Evolutionary conservation across 805 yeast species (phyloP).

Genomic region (Wickerhamiella sorbophila): DNA sequence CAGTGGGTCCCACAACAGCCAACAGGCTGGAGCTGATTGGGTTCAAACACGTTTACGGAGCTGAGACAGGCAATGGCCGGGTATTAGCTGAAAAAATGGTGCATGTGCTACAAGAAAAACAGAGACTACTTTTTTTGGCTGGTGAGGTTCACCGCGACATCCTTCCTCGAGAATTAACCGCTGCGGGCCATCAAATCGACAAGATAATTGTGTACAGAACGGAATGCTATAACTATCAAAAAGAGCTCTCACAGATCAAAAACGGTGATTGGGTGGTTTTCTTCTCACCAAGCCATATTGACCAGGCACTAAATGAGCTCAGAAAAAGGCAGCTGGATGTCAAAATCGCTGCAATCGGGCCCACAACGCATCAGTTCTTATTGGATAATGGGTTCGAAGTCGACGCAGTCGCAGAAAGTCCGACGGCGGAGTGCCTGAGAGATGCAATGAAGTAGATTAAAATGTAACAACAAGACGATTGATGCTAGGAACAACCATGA

Average conservation of each 20-base stretch:
- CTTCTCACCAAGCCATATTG: constrained; percentile 85
- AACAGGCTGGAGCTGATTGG: constrained; percentile 45
- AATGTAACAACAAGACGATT: constrained; percentile 49
- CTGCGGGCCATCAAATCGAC: constrained; percentile 31
- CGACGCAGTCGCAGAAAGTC: constrained; percentile 52
- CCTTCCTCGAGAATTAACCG: constrained; percentile 46
- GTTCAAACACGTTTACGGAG: constrained; percentile 57
- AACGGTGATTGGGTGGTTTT: constrained; percentile 56
- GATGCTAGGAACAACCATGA: constrained; percentile 57
- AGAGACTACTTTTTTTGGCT: constrained; percentile 47
- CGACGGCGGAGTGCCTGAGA: constrained; percentile 49
- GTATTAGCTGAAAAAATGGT: constrained; percentile 48
- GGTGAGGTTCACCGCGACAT: constrained; percentile 77
- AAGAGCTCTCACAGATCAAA: constrained; percentile 14
- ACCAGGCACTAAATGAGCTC: constrained; percentile 27
- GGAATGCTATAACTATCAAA: background rate
- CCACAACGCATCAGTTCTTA: constrained; percentile 64
- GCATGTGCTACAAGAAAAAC: constrained; percentile 19
- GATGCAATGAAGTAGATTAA: constrained; percentile 28
- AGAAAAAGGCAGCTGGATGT: constrained; percentile 20
- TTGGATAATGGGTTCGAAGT: constrained; percentile 39
- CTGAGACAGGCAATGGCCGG: constrained; percentile 66
- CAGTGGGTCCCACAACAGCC: constrained; percentile 87
- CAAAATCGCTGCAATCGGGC: constrained; percentile 74
- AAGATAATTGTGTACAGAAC: constrained; percentile 67